Percentiles rank a stretch among this genome's conserved stretches.
phyloP scores from a whole-genome alignment of 331 rosid species.

The Phaseolus coccineus region DNA sequence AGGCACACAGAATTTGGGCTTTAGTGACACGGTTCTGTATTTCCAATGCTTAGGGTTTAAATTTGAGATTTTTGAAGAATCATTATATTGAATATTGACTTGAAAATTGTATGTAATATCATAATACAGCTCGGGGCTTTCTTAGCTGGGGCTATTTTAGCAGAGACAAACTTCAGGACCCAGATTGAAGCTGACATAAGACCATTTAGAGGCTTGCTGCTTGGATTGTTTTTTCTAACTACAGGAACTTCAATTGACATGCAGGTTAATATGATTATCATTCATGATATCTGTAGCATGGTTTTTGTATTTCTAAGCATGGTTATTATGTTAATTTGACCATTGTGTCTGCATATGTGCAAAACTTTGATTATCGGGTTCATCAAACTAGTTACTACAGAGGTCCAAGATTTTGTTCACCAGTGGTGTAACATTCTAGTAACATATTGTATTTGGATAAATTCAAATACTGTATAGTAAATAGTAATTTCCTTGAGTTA shows the following conservation, averaged over 20 bases:
- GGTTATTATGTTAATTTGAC: slow-evolving; percentile 14
- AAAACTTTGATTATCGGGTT: slow-evolving; percentile 29
- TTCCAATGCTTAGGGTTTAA: slow-evolving; percentile 36
- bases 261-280: slow-evolving; percentile 61
- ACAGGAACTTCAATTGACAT: slow-evolving; percentile 94
- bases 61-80: slow-evolving; percentile 36
- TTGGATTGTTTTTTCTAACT: slow-evolving; percentile 89
- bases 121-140: slow-evolving; percentile 95
- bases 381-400: slow-evolving; percentile 17
- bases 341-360: slow-evolving; percentile 13
- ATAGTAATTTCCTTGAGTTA: slow-evolving; percentile 5
- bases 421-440: slow-evolving; percentile 19
- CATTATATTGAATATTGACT: slow-evolving; percentile 16
- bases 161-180: slow-evolving; percentile 98
- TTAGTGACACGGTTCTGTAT: slow-evolving; percentile 89
- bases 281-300: too few species aligned
- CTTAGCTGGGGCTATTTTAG: slow-evolving; percentile 97
- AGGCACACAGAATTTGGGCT: slow-evolving; percentile 92
- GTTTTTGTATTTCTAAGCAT: slow-evolving; percentile 9
- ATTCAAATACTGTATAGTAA: slow-evolving; percentile 16
- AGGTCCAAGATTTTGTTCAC: slow-evolving; percentile 37
- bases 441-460: slow-evolving; percentile 32
- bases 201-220: slow-evolving; percentile 98
- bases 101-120: slow-evolving; percentile 43
- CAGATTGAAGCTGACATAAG: slow-evolving; percentile 99